Conservation (phyloP, 73 alveolate genomes). For the Paramecium pentaurelia region DNA sequence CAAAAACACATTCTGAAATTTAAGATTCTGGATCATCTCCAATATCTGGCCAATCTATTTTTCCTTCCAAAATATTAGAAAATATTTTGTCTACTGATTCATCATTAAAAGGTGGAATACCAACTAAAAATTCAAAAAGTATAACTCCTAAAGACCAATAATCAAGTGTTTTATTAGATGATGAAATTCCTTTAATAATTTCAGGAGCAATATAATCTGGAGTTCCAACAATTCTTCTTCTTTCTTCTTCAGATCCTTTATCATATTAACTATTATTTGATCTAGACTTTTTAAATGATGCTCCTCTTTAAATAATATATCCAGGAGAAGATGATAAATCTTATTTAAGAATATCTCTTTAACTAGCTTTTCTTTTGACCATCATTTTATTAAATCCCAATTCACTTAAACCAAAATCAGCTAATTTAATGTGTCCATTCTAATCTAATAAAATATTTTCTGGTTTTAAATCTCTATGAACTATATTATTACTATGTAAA, state of each 20-base stretch:
- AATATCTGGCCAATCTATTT: slow-evolving; percentile 61
- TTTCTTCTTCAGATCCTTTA: slow-evolving; percentile 42
- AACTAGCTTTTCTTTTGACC: slow-evolving; percentile 41
- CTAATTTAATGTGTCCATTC: slow-evolving; percentile 77
- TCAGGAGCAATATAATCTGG: slow-evolving; percentile 91
- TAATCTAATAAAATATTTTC: slow-evolving; percentile 82
- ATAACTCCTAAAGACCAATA: slow-evolving; percentile 61
- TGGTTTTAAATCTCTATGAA: slow-evolving; percentile 86
- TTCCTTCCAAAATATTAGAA: slow-evolving; percentile 55
- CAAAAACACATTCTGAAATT: slow-evolving; percentile 82
- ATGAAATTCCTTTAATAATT: slow-evolving; percentile 58
- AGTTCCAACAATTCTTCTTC: slow-evolving; percentile 80
- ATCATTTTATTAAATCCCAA: slow-evolving; percentile 61
- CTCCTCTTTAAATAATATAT: slow-evolving; percentile 1
- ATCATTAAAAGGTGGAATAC: slow-evolving; percentile 61
- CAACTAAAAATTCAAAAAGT: slow-evolving; percentile 56
- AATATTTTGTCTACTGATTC: slow-evolving; percentile 59
- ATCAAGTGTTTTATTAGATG: slow-evolving; percentile 56
- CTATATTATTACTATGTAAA: slow-evolving; percentile 74
- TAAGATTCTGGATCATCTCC: slow-evolving; percentile 71
- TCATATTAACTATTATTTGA: slow-evolving; percentile 17
- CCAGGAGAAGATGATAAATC: slow-evolving; percentile 40
- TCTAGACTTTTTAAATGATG: background rate
- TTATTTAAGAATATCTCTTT: slow-evolving; percentile 21
- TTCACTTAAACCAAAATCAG: slow-evolving; percentile 84